A percentile compares a stretch with the other conserved stretches of the same genome.
phyloP scores from a whole-genome alignment of 2,329 filamentous ascomycete species.

The Chrysoporthe deuterocubensis region DNA sequence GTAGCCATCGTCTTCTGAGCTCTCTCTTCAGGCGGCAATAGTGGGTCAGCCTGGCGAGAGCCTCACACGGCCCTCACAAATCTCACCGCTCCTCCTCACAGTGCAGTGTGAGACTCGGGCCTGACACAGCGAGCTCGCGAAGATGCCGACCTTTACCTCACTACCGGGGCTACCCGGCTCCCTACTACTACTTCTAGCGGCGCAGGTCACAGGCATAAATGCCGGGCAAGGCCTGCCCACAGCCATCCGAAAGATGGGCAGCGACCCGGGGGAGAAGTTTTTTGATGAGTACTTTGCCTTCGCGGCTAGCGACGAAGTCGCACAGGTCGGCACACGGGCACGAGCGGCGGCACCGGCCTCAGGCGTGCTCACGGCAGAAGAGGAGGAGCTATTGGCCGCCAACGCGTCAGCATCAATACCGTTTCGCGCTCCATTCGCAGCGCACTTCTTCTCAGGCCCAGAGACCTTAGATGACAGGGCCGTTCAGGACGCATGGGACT shows the following conservation, averaged over 20 bases:
- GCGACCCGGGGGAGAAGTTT: constrained; percentile 74
- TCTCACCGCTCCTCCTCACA: not conserved
- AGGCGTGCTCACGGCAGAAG: constrained; percentile 33
- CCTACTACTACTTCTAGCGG: constrained; percentile 50
- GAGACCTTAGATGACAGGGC: constrained; percentile 15
- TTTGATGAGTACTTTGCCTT: constrained; percentile 68
- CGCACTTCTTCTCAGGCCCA: constrained; percentile 44
- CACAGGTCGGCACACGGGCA: constrained; percentile 19
- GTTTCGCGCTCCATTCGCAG: constrained; percentile 56
- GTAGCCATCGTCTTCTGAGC: not conserved
- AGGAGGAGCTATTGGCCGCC: constrained; percentile 35
- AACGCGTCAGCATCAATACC: constrained; percentile 42
- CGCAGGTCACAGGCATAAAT: constrained; percentile 42
- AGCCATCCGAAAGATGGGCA: constrained; percentile 73
- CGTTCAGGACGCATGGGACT: constrained; percentile 29
- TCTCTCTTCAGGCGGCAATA: not conserved
- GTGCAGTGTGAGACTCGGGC: not conserved
- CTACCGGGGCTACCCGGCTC: constrained; percentile 47
- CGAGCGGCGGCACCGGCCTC: constrained; percentile 22
- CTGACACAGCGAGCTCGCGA: not conserved
- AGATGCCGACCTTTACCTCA: constrained; percentile 45
- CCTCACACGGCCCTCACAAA: not conserved
- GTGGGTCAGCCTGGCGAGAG: not conserved
- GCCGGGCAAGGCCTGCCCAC: constrained; percentile 49
- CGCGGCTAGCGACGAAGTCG: constrained; percentile 36